phyloP scores from a whole-genome alignment of 2,329 filamentous ascomycete genomes.

The Epichloe scottii region DNA sequence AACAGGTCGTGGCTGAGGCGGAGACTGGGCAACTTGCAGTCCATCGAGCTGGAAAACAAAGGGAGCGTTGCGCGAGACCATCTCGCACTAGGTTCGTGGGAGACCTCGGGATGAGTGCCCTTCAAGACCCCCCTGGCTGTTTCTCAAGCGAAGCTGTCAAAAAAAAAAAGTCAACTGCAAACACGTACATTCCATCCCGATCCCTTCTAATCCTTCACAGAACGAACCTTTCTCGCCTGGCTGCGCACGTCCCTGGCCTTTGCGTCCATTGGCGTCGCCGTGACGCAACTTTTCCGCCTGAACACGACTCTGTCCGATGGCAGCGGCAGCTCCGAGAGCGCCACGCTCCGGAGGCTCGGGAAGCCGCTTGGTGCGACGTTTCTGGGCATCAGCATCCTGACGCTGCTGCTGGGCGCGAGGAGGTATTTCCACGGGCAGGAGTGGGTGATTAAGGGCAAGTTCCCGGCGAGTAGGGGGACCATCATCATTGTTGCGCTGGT shows the following conservation, averaged over 20 bases:
- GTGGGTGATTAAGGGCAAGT: conserved; percentile 70
- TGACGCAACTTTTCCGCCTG: conserved; percentile 75
- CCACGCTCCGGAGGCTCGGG: conserved; percentile 48
- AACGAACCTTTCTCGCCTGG: conserved; percentile 79
- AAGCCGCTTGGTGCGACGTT: conserved; percentile 69
- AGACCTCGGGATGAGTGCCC: not conserved
- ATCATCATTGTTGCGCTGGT: conserved; percentile 57
- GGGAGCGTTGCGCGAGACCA: conserved; percentile 75
- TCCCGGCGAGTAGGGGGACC: conserved; percentile 65
- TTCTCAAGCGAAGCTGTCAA: too few relatives aligned
- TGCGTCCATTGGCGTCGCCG: conserved; percentile 68
- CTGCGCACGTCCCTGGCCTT: conserved; percentile 71
- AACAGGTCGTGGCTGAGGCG: conserved; percentile 36
- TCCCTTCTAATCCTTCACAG: conserved; percentile 26
- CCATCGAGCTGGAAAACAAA: conserved; percentile 73
- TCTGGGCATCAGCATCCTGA: conserved; percentile 60
- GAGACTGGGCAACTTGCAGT: conserved; percentile 36
- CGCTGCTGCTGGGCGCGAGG: conserved; percentile 65
- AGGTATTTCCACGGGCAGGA: conserved; percentile 67
- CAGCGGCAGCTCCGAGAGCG: conserved; percentile 20
- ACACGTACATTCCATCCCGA: not conserved
- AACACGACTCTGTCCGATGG: conserved; percentile 47
- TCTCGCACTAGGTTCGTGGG: conserved; percentile 54
- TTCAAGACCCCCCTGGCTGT: too few relatives aligned
- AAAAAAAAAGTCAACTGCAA: not conserved